Conservation (phyloP, 2,329 filamentous ascomycete species). For the Ceratocystis papillata region DNA sequence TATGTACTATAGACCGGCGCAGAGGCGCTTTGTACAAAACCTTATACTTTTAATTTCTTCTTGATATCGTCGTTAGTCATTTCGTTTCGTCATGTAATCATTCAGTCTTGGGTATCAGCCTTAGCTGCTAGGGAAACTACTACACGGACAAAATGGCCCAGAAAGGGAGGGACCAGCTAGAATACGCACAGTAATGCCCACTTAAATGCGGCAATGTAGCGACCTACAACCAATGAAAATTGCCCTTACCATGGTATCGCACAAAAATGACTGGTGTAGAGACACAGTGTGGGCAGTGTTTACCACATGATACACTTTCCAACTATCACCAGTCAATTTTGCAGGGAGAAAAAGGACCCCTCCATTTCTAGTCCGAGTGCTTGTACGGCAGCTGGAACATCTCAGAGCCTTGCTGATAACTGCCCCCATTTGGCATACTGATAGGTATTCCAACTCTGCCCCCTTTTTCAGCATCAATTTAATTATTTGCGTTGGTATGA, state of each 20-base stretch:
- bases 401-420: not conserved
- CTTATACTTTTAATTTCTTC: not conserved
- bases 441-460: not conserved
- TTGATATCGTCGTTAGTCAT: not conserved
- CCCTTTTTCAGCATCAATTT: not conserved
- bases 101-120: not conserved
- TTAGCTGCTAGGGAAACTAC: not conserved
- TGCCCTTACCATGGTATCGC: not conserved
- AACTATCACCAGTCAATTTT: conserved; percentile 22
- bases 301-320: conserved; percentile 13
- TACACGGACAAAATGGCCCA: not conserved
- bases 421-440: not conserved
- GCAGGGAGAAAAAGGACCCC: conserved; percentile 5
- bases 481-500: not conserved
- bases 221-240: not conserved
- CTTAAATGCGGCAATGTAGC: not conserved
- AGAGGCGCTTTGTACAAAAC: not conserved
- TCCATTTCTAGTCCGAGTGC: conserved; percentile 3
- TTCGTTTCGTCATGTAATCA: not conserved
- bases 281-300: conserved; percentile 5
- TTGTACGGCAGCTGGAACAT: not conserved
- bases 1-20: conserved; percentile 6
- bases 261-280: not conserved
- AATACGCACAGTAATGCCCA: conserved; percentile 18
- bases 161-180: not conserved